Conservation (phyloP, 2,329 filamentous ascomycete species). For the Chalaropsis thielavioides region DNA sequence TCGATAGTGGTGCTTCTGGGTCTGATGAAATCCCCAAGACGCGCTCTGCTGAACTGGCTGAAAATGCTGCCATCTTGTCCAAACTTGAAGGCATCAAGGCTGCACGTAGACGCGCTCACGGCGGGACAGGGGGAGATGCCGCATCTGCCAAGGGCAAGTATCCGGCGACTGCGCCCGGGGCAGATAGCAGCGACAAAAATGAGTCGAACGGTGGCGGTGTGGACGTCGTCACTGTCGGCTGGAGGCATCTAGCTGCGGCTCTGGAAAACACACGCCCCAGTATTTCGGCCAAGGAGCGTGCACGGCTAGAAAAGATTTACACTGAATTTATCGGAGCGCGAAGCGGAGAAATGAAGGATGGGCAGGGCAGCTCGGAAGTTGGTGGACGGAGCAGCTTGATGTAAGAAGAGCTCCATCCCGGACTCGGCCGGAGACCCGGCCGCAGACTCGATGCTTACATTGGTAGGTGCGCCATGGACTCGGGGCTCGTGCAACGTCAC, state of each 20-base stretch:
- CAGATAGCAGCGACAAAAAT: not conserved
- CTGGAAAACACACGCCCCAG: constrained; percentile 65
- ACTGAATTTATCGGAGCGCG: constrained; percentile 81
- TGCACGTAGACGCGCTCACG: constrained; percentile 35
- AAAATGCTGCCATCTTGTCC: constrained; percentile 63
- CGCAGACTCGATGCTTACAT: too few relatives aligned
- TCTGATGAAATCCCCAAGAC: constrained; percentile 31
- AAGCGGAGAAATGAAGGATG: constrained; percentile 89
- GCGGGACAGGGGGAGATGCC: constrained; percentile 19
- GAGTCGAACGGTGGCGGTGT: not conserved
- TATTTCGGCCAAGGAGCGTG: constrained; percentile 65
- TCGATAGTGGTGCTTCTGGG: constrained; percentile 33
- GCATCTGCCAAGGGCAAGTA: constrained; percentile 21
- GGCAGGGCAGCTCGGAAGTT: constrained; percentile 81
- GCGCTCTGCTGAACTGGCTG: constrained; percentile 45
- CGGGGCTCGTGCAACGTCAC: not conserved
- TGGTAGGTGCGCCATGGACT: too few relatives aligned
- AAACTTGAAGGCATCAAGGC: constrained; percentile 70
- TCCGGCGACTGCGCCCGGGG: constrained; percentile 27
- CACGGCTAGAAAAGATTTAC: constrained; percentile 67
- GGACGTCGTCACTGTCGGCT: constrained; percentile 62
- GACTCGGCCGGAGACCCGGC: not conserved
- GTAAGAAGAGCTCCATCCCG: constrained; percentile 32
- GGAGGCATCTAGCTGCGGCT: constrained; percentile 69
- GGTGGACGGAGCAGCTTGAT: constrained; percentile 88